Evolutionary conservation across 1,139 yeast genomes (phyloP), one percentile per base, ranked within the genome.

Genomic region (Suhomyces yuchorum): DNA sequence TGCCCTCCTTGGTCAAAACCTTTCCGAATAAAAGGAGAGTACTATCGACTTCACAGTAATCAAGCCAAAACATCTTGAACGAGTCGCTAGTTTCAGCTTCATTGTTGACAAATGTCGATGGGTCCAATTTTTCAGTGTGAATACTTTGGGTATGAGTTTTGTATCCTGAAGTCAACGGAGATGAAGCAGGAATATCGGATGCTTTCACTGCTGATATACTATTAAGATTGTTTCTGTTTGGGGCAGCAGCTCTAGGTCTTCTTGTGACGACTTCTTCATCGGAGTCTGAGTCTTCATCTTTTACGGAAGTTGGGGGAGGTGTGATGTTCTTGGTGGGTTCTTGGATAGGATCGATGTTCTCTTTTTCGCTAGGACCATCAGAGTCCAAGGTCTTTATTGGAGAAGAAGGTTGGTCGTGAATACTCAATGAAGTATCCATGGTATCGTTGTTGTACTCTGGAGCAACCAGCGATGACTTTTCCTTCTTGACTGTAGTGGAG

Each of bases 31-130:
- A 73, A 15, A 90, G 69, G 38, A 95, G 68, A 0, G 84, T 70
- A 54, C 79, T 78, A 49, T 85, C 90, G 18, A 86, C 80, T 62
- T 93, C 98, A 39, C 87, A 78, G 64, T 84, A 91, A 64, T 95
- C 99, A 35, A 87, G 70, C 98, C 98, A 95, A 63, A 80, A 93
- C 84, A 93, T 84, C 58, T 81, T 80, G 61, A 91, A 77, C 3
- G 77, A 62, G 43, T 75, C 78, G 15, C 58, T 55, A 8, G 49
- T 50, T 8, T 43, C n/a, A 2, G 59, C 50, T 2, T 76, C 75
- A 1, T 69, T 70, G 17, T 71, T 63, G 19, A 82, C 66, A 40
- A 78, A 70, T 8, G 71, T 74, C 0, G 65, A 50, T 53, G 75
- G 76, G 9, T 75, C 77, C 37, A 81, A 56, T 55, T 81, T 82